Evolutionary conservation across 1,284 basidiomycete genomes (phyloP).

Genomic region (Malassezia furfur): DNA sequence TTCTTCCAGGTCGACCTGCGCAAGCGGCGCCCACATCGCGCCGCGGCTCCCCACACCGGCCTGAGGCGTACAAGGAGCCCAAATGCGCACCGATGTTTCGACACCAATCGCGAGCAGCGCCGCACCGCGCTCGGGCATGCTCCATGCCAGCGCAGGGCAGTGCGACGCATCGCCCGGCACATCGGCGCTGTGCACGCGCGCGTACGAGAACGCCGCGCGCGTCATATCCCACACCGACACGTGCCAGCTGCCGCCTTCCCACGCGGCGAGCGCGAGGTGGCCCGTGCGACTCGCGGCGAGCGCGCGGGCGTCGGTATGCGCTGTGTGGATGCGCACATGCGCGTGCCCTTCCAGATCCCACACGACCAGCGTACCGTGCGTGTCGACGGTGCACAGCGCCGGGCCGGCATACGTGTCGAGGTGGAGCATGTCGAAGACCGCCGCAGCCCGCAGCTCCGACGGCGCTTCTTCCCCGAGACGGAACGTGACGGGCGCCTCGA

Average conservation of each 20-base stretch:
- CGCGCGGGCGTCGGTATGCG: not conserved
- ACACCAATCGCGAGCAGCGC: not conserved
- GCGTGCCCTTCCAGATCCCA: not conserved
- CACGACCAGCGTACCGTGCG: not conserved
- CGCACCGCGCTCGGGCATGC: not conserved
- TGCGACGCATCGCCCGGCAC: not conserved
- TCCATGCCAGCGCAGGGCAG: not conserved
- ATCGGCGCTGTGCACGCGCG: not conserved
- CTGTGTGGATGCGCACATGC: not conserved
- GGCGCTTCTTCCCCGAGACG: not conserved
- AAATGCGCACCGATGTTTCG: not conserved
- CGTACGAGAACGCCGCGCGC: not conserved
- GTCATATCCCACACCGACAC: not conserved
- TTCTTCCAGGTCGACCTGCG: not conserved
- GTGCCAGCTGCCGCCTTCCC: not conserved
- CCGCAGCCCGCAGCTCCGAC: not conserved
- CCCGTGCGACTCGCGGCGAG: not conserved
- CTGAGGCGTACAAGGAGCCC: not conserved
- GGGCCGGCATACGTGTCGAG: not conserved
- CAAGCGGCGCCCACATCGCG: conserved; percentile 1
- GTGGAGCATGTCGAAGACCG: not conserved
- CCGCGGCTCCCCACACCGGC: not conserved
- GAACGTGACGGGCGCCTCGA: not conserved
- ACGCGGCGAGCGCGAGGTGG: not conserved
- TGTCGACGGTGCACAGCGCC: not conserved